Percentiles rank a stretch among this genome's conserved stretches.
Evolutionary conservation across 2,329 filamentous ascomycete genomes (phyloP).

Genomic region (Microthyrium microscopicum): DNA sequence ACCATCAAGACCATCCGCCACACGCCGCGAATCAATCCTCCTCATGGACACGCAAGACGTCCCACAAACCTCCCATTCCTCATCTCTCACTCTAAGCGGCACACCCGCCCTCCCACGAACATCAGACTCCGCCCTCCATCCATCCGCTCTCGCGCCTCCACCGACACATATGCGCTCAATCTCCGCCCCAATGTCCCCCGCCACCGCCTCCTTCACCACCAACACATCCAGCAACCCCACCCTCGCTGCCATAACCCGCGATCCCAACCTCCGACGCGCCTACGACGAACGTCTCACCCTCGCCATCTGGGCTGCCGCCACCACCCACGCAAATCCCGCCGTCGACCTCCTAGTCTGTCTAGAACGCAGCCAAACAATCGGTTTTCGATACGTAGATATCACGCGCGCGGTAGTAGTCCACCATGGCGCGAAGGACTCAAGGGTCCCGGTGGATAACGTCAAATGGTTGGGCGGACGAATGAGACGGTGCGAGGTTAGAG

Average conservation of each 20-base stretch:
- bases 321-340: constrained; percentile 79
- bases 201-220: too few relatives aligned
- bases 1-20: too few relatives aligned
- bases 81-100: not conserved
- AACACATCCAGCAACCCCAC: not conserved
- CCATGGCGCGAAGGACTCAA: constrained; percentile 76
- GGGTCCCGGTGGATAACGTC: constrained; percentile 90
- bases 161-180: too few relatives aligned
- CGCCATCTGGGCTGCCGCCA: constrained; percentile 86
- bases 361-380: constrained; percentile 78
- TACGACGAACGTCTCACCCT: constrained; percentile 82
- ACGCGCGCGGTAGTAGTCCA: constrained; percentile 83
- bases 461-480: constrained; percentile 89
- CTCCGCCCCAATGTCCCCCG: not conserved
- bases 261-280: constrained; percentile 53
- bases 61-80: constrained; percentile 12
- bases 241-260: constrained; percentile 22
- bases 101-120: constrained; percentile 3
- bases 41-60: constrained; percentile 23
- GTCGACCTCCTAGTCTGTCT: constrained; percentile 86
- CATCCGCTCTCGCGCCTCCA: constrained; percentile 1
- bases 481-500: constrained; percentile 77
- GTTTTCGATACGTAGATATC: constrained; percentile 94
- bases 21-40: constrained; percentile 23
- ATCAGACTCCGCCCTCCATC: constrained; percentile 15